Evolutionary conservation across 2,329 filamentous ascomycete species (phyloP).

Genomic region (Paraphoma sp.): DNA sequence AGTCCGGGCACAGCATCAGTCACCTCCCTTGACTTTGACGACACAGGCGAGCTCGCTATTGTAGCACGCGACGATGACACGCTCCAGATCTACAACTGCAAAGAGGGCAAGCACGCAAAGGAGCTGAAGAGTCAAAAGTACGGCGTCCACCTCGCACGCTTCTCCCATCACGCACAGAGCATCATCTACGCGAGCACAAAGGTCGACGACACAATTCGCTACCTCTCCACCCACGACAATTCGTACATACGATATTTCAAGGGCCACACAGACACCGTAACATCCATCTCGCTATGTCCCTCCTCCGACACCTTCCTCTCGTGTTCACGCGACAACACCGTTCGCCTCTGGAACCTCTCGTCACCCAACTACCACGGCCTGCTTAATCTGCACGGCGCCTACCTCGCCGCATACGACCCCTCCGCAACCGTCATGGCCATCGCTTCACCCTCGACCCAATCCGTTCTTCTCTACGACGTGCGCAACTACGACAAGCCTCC

Average conservation of each 20-base stretch:
- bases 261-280: constrained; percentile 86
- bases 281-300: constrained; percentile 81
- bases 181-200: constrained; percentile 97
- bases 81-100: constrained; percentile 93
- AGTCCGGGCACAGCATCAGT: constrained; percentile 65
- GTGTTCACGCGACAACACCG: constrained; percentile 87
- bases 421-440: constrained; percentile 92
- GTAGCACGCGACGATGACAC: constrained; percentile 93
- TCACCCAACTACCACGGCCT: constrained; percentile 82
- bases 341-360: constrained; percentile 87
- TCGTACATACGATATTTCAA: constrained; percentile 96
- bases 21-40: constrained; percentile 94
- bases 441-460: constrained; percentile 79
- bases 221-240: constrained; percentile 92
- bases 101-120: constrained; percentile 88
- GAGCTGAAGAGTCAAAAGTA: constrained; percentile 95
- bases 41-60: constrained; percentile 90
- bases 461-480: constrained; percentile 87
- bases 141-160: constrained; percentile 90
- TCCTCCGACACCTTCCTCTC: constrained; percentile 91
- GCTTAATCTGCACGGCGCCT: constrained; percentile 79
- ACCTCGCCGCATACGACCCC: constrained; percentile 88
- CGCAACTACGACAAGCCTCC: constrained; percentile 93
- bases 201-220: constrained; percentile 87
- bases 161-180: constrained; percentile 88